Percentiles rank a stretch among this genome's conserved stretches.
phyloP scores from a whole-genome alignment of 2,329 filamentous ascomycete species.

The Fusarium algeriense region DNA sequence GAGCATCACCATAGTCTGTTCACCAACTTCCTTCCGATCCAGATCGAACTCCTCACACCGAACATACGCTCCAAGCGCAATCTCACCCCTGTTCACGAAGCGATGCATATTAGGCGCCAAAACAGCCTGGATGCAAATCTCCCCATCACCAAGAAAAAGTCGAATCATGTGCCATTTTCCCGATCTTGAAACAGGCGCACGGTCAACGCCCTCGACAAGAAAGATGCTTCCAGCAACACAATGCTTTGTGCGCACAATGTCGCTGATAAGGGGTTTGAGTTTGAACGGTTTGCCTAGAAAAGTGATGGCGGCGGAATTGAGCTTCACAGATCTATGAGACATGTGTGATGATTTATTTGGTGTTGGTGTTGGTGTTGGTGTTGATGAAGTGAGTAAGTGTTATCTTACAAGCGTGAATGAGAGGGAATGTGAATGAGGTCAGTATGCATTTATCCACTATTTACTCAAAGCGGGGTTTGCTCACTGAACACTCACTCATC shows the following conservation, averaged over 20 bases:
- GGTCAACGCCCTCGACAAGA: slow-evolving; percentile 61
- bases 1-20: slow-evolving; percentile 56
- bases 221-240: slow-evolving; percentile 63
- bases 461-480: slow-evolving; percentile 41
- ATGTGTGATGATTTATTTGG: slow-evolving; percentile 41
- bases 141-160: slow-evolving; percentile 65
- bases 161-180: slow-evolving; percentile 60
- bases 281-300: slow-evolving; percentile 44
- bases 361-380: not conserved
- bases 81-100: slow-evolving; percentile 59
- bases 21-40: slow-evolving; percentile 41
- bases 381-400: not conserved
- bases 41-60: slow-evolving; percentile 58
- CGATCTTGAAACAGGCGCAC: slow-evolving; percentile 51
- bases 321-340: slow-evolving; percentile 33
- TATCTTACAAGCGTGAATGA: slow-evolving; percentile 1
- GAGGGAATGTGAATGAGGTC: slow-evolving; percentile 11
- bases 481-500: not conserved
- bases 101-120: slow-evolving; percentile 60
- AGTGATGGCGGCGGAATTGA: slow-evolving; percentile 48
- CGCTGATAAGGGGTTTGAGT: slow-evolving; percentile 58
- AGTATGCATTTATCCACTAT: slow-evolving; percentile 48
- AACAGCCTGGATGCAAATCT: slow-evolving; percentile 67
- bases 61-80: slow-evolving; percentile 63
- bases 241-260: slow-evolving; percentile 62